These are phyloP conservation scores for Tricholoma saponaceum DNA, from an alignment of 768 basidiomycete species.

Conservation along the genomic window DNA sequence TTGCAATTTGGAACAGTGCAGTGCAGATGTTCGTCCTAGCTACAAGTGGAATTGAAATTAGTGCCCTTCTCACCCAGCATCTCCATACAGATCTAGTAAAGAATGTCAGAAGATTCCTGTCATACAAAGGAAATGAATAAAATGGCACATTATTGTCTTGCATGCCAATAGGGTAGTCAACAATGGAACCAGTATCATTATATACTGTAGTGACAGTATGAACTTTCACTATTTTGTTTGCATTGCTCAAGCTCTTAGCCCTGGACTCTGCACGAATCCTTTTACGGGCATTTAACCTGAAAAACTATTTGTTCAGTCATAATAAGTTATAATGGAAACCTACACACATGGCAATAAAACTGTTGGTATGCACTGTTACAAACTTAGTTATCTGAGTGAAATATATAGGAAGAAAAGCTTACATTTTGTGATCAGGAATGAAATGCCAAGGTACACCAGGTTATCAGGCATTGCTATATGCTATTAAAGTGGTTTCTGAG, in stretches of 20 bases:
- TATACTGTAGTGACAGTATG: slow-evolving; percentile 9
- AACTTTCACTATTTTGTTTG: slow-evolving; percentile 14
- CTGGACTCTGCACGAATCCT: slow-evolving; percentile 10
- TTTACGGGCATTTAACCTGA: slow-evolving; percentile 20
- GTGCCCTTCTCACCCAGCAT: slow-evolving; percentile 2
- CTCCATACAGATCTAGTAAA: slow-evolving; percentile 5
- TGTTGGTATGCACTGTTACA: slow-evolving; percentile 25
- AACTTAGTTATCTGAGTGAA: background rate
- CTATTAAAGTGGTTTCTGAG: slow-evolving; percentile 1
- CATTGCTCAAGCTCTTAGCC: slow-evolving; percentile 3
- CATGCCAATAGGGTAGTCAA: background rate
- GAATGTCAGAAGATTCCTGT: background rate
- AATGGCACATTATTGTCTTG: slow-evolving; percentile 9
- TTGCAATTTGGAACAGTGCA: background rate
- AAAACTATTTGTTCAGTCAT: background rate
- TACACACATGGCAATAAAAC: slow-evolving; percentile 26
- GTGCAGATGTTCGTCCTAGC: slow-evolving; percentile 1
- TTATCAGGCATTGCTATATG: slow-evolving; percentile 13
- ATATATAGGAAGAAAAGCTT: background rate
- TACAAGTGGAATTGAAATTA: slow-evolving; percentile 2
- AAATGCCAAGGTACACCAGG: slow-evolving; percentile 17
- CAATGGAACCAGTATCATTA: background rate
- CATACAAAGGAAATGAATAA: background rate
- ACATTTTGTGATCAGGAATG: slow-evolving; percentile 18
- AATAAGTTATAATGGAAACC: background rate